Evolutionary conservation across 2,329 filamentous ascomycete species (phyloP).

Genomic region (Microdochium nivale): DNA sequence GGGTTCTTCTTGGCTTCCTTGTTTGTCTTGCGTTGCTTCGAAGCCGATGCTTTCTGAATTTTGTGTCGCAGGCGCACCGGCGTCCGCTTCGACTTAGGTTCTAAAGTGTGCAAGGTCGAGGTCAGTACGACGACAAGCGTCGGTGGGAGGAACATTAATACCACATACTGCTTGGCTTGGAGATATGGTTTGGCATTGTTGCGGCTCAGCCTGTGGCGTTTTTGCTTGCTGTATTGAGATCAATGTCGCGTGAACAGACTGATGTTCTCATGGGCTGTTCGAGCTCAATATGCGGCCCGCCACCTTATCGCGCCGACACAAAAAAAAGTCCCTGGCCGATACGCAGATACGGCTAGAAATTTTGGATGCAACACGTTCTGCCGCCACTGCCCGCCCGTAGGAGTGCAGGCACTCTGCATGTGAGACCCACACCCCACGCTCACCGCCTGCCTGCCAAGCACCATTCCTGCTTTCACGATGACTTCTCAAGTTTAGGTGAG

Average conservation of each 20-base stretch:
- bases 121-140: constrained; percentile 2
- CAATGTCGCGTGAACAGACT: not conserved
- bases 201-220: constrained; percentile 3
- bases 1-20: constrained; percentile 95
- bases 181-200: constrained; percentile 19
- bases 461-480: no score
- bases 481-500: no score
- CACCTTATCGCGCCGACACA: not conserved
- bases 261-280: not conserved
- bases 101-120: constrained; percentile 31
- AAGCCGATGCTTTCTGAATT: constrained; percentile 84
- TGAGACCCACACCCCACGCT: not conserved
- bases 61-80: constrained; percentile 87
- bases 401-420: not conserved
- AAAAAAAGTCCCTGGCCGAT: not conserved
- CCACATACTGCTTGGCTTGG: constrained; percentile 20
- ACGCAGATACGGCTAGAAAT: not conserved
- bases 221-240: constrained; percentile 1
- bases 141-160: not conserved
- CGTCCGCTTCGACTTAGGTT: constrained; percentile 89
- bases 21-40: constrained; percentile 83
- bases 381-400: not conserved
- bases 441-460: not conserved
- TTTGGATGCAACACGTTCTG: not conserved
- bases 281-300: not conserved